A percentile compares a stretch with the other conserved stretches of the same genome.
phyloP scores from a whole-genome alignment of 2,329 filamentous ascomycete species.

The Pseudogymnoascus destructans region DNA sequence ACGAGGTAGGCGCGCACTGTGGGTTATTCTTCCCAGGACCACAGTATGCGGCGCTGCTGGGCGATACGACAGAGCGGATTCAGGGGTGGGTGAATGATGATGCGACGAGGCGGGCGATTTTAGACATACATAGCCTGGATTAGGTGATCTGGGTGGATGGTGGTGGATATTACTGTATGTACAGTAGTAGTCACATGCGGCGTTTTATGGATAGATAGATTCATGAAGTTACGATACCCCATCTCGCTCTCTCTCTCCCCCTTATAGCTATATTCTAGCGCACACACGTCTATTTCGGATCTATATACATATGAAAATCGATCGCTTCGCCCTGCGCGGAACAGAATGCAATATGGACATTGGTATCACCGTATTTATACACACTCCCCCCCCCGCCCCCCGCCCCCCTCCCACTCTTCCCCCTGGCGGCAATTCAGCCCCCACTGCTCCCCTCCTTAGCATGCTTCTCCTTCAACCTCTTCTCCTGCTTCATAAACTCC shows the following conservation, averaged over 20 bases:
- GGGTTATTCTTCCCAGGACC: slow-evolving; percentile 62
- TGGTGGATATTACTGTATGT: neutral
- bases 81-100: slow-evolving; percentile 58
- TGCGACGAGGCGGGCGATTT: slow-evolving; percentile 23
- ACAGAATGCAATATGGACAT: neutral
- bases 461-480: slow-evolving; percentile 69
- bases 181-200: neutral
- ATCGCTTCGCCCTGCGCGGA: neutral
- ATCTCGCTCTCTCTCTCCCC: neutral
- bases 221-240: neutral
- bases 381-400: neutral
- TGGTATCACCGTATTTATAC: neutral
- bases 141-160: neutral
- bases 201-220: neutral
- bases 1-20: slow-evolving; percentile 77
- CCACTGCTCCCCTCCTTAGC: neutral
- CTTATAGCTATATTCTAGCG: neutral
- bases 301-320: neutral
- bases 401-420: too few relatives aligned
- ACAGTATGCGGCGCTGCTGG: slow-evolving; percentile 66
- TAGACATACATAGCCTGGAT: slow-evolving; percentile 10
- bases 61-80: slow-evolving; percentile 55
- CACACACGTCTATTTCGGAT: neutral
- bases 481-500: slow-evolving; percentile 96
- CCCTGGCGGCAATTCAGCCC: neutral